Evolutionary conservation across 2,329 filamentous ascomycete species (phyloP), one percentile per base, ranked within the genome.

Genomic region (Fusarium sp.): DNA sequence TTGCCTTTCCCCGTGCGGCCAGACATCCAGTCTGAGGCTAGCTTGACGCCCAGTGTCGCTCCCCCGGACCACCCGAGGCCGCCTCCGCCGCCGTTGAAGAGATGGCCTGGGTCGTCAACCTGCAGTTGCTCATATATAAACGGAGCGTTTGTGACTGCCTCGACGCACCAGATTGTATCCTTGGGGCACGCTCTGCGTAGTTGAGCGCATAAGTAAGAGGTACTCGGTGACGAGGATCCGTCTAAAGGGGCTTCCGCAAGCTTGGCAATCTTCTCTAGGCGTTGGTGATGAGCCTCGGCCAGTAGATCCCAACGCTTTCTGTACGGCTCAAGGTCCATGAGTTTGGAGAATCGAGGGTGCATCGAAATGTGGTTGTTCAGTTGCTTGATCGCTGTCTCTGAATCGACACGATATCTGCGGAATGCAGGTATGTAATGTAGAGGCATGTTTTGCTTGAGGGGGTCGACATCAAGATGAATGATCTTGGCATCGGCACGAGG

Each of bases 41-140:
- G 87, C 78, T 94, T 94, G 78, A 94, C 90, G 2, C 93, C 93
- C 1, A 95, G 81, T 1, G 92, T 90, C 55, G 84, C 93, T 17
- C 93, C 93, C 17, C 92, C 92, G 14, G 89, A 92, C 93, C 93
- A 95, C 1, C 93, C 93, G 0, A 95, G 88, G 2, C 93, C 93
- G 14, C 92, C 92, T 6, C 92, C 93, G 3, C 93, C 93, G 79
- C 93, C 94, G 77, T 94, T 94, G 77, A 95, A 89, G 91, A 91
- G 94, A 2, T 88, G 90, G 0, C 92, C 92, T 0, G 93, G 92
- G 0, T 90, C 78, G 0, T 87, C 90, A 2, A 90, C 87, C 73
- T 91, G 90, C 8, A 96, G 83, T 72, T 94, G 92, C 72, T 95
- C 92, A 17, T 89, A 86, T 2, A 94, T 89, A 33, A 89, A 87